These are phyloP conservation scores for Plasmodium falciparum DNA, from an alignment of 169 alveolate species.

Conservation along the genomic window DNA sequence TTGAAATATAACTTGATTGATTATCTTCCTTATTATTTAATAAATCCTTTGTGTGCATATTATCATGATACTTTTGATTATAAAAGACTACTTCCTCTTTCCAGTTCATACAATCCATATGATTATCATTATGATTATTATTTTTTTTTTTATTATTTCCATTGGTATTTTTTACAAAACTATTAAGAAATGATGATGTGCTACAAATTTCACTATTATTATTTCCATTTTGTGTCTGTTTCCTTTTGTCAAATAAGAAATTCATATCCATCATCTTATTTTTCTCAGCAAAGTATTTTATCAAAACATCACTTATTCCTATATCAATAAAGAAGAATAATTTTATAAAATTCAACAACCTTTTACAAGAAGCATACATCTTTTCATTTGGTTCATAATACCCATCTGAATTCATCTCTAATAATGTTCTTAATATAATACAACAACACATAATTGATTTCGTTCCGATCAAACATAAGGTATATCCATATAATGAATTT, in stretches of 20 bases:
- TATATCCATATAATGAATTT: conserved; percentile 59
- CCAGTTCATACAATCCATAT: too few relatives aligned
- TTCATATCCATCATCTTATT: conserved; percentile 21
- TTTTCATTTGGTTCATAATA: conserved; percentile 39
- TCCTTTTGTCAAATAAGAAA: not conserved
- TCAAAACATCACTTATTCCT: conserved; percentile 69
- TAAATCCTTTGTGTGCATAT: not conserved
- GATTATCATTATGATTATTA: not conserved
- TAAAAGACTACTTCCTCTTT: too few relatives aligned
- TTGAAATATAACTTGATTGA: not conserved
- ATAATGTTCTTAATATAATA: conserved; percentile 74
- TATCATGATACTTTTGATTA: too few relatives aligned
- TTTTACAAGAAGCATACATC: conserved; percentile 52
- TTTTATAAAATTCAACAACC: conserved; percentile 75
- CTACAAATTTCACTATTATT: too few relatives aligned
- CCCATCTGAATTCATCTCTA: conserved; percentile 78
- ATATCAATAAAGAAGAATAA: conserved; percentile 76
- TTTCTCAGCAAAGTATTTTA: conserved; percentile 7
- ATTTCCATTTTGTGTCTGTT: not conserved
- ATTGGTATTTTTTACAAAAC: conserved; percentile 13
- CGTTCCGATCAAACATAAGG: conserved; percentile 77
- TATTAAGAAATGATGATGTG: conserved; percentile 28
- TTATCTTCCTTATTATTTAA: not conserved
- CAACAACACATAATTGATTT: conserved; percentile 79
- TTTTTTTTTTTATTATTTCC: conserved; percentile 1